Base-by-base conservation (phyloP, 73 alveolate genomes). In the Paramecium pentaurelia region DNA sequence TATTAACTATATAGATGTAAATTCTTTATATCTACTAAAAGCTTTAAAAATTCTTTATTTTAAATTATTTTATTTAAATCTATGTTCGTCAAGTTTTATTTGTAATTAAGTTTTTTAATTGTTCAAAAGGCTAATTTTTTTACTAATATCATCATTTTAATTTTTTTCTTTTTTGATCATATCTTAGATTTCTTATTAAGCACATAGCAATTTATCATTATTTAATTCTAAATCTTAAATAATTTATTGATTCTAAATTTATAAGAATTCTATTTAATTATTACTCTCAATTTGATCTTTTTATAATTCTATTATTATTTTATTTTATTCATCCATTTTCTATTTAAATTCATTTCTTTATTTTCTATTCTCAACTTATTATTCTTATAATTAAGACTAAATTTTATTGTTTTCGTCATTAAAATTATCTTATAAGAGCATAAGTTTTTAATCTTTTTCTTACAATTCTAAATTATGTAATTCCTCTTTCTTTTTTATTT, bases 151-250 rank as follows among this genome's bases (percentile, higher is more conserved):
- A 2, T 80, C 91, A 45, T 47, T 25, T 36, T 40, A 45, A 44
- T 18, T 18, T 80, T 80, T 45, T 0, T 80, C 91, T 36, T 47
- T 80, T 12, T 32, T 6, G 2, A 80, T 80, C 28, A 80, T 22
- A 6, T 80, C 91, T 42, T 44, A 22, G 8, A 80, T 45, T 36
- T 40, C 47, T 3, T 7, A 60, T 80, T 80, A 27, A 44, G 91
- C 91, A 32, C 5, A 20, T 25, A 18, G n/a, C 12, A 80, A 80
- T 80, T 80, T 6, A 16, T 80, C 71, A 25, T 16, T 42, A 80
- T 80, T 80, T 22, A 28, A 42, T 80, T 80, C 71, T 80, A 80
- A 80, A 25, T 80, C 91, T 45, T 80, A 47, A 49, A 80, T 80
- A 20, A 80, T 25, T 16, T 34, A 7, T 20, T 80, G 11, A 80